phyloP scores from a whole-genome alignment of 1,284 basidiomycete genomes.

The Phellinidium pouzarii region DNA sequence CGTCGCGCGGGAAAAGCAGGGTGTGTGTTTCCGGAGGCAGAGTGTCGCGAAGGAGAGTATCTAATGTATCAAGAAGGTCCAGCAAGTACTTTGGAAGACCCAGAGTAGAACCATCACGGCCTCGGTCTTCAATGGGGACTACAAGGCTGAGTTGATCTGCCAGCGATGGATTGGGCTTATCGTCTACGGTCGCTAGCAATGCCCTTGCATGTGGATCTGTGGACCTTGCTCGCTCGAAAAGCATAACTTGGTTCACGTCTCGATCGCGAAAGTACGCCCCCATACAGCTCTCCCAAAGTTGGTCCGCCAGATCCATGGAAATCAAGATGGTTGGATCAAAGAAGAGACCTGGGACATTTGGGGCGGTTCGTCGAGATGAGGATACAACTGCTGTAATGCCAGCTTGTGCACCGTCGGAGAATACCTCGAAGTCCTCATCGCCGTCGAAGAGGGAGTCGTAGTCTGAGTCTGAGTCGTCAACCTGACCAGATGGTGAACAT shows the following conservation, averaged over 20 bases:
- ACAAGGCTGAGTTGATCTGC: neutral
- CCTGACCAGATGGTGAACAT: too few species aligned
- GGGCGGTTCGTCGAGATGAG: conserved; percentile 29
- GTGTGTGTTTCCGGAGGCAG: conserved; percentile 42
- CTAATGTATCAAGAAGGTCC: conserved; percentile 45
- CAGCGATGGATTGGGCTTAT: conserved; percentile 4
- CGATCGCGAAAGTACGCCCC: conserved; percentile 47
- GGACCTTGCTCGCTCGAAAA: conserved; percentile 49
- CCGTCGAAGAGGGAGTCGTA: conserved; percentile 18
- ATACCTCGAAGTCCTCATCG: neutral
- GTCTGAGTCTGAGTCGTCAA: conserved; percentile 6
- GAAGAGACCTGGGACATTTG: conserved; percentile 58
- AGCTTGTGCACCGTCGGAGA: neutral
- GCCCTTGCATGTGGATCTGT: too few species aligned
- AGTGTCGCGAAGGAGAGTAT: conserved; percentile 38
- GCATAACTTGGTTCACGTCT: conserved; percentile 66
- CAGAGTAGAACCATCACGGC: too few species aligned
- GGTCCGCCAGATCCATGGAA: conserved; percentile 41
- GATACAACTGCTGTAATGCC: neutral
- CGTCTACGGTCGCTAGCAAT: neutral
- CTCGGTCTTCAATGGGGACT: conserved; percentile 13
- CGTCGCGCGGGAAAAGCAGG: conserved; percentile 44
- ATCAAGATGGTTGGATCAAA: conserved; percentile 48
- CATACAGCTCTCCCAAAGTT: conserved; percentile 48
- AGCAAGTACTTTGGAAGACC: conserved; percentile 49